Conservation (phyloP, 2,329 filamentous ascomycete species). For the Botrytis paeoniae region DNA sequence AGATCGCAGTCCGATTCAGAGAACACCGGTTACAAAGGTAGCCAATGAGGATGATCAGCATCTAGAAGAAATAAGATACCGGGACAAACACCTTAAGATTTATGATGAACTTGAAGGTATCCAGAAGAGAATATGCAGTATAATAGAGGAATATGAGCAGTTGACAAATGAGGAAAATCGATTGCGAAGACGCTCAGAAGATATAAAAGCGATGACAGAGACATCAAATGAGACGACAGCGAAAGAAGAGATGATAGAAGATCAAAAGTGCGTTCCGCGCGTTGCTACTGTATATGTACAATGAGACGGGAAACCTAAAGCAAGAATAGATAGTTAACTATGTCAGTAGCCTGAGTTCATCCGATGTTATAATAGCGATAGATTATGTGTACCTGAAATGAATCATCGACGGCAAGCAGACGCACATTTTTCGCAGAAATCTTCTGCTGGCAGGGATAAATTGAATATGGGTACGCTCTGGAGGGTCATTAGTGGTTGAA, state of each 20-base stretch:
- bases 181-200: not conserved
- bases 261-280: not conserved
- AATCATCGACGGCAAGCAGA: not conserved
- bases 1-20: not conserved
- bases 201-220: not conserved
- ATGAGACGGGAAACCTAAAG: not conserved
- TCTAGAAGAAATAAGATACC: not conserved
- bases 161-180: not conserved
- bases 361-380: not conserved
- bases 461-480: too few relatives aligned
- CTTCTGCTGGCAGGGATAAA: not conserved
- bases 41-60: not conserved
- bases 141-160: not conserved
- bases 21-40: not conserved
- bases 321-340: not conserved
- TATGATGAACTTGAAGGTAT: not conserved
- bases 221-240: not conserved
- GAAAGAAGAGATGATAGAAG: not conserved
- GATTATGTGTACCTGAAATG: not conserved
- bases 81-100: not conserved
- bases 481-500: not conserved
- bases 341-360: not conserved
- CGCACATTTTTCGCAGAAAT: not conserved
- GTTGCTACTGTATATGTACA: not conserved
- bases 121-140: not conserved